Base-by-base conservation (phyloP, 805 yeast genomes). In the Metschnikowia drakensbergensis region DNA sequence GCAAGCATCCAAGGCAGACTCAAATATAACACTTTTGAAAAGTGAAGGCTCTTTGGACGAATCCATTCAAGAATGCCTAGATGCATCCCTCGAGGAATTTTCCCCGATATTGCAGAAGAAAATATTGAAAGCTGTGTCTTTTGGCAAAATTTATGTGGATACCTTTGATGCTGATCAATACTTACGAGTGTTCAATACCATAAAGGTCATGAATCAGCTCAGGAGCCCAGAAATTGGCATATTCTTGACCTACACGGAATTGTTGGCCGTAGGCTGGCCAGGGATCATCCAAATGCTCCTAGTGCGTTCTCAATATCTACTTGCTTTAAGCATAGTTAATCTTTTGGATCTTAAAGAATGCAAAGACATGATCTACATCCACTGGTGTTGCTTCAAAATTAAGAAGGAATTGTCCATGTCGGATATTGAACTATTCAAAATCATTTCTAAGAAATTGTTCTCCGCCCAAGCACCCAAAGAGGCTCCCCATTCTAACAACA, bases 301-400 rank as follows among this genome's bases (percentile, higher is more conserved):
- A 30, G 63, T 70, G 37, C 73, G 94, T 41, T 77, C 80, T 35
- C 68, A 76, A 52, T 87, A 84, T 66, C 72, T 77, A 8, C 72
- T 87, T 38, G 82, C 90, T 2, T 63, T 88, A 31, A 79, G 83
- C 51, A 69, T 90, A 1, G 76, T 86, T 4, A 74, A 77, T 13
- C 69, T 78, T 28, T 55, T 70, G 75, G 54, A 68, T 66, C 41
- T 65, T 71, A 43, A 82, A 79, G 39, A 70, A 17, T 56, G 60
- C 35, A 61, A 56, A 37, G 63, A 62, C 23, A 32, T 54, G 11
- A 77, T 94, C 0, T 86, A 84, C 58, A 72, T 81, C 1, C 77
- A 83, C 54, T 94, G 98, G 98, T 91, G 96, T 4, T 79, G 84
- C 50, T 67, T 77, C 31, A 86, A 88, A 59, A 81, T 91, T 25